Conservation (phyloP, 2,329 filamentous ascomycete species). For the Botrytis byssoidea region DNA sequence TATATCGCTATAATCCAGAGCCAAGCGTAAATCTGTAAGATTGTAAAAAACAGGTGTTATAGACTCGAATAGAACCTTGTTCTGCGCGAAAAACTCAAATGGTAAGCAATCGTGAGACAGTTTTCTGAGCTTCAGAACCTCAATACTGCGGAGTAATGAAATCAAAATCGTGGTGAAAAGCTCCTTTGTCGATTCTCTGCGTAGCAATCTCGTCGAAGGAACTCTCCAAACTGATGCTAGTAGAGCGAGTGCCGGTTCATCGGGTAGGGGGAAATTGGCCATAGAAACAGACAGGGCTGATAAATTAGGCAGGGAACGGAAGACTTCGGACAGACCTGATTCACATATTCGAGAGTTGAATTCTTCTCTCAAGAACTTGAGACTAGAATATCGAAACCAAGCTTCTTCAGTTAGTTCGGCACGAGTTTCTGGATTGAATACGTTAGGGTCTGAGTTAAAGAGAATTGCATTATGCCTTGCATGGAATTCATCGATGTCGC, state of each 20-base stretch:
- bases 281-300: conserved; percentile 2
- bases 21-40: conserved; percentile 28
- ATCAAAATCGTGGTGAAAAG: conserved; percentile 30
- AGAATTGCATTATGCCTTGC: conserved; percentile 37
- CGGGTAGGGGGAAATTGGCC: not conserved
- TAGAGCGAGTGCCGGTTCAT: conserved; percentile 19
- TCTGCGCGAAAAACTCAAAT: conserved; percentile 36
- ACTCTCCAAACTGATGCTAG: conserved; percentile 33
- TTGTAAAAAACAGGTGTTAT: conserved; percentile 25
- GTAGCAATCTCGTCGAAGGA: conserved; percentile 31
- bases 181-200: conserved; percentile 28
- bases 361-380: conserved; percentile 36
- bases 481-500: conserved; percentile 37
- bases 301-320: conserved; percentile 30
- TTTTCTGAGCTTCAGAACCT: conserved; percentile 18
- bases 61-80: conserved; percentile 20
- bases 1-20: conserved; percentile 29
- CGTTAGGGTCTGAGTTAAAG: conserved; percentile 31
- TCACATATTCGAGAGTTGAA: conserved; percentile 31
- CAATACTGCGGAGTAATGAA: conserved; percentile 14
- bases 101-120: conserved; percentile 35
- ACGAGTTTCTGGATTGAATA: conserved; percentile 32
- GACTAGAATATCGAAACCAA: conserved; percentile 36
- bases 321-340: conserved; percentile 24
- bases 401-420: conserved; percentile 28